A percentile compares a stretch with the other conserved stretches of the same genome.
These are phyloP conservation scores for Lentinus polychrous DNA, from an alignment of 1,284 basidiomycete species.

Conservation along the genomic window DNA sequence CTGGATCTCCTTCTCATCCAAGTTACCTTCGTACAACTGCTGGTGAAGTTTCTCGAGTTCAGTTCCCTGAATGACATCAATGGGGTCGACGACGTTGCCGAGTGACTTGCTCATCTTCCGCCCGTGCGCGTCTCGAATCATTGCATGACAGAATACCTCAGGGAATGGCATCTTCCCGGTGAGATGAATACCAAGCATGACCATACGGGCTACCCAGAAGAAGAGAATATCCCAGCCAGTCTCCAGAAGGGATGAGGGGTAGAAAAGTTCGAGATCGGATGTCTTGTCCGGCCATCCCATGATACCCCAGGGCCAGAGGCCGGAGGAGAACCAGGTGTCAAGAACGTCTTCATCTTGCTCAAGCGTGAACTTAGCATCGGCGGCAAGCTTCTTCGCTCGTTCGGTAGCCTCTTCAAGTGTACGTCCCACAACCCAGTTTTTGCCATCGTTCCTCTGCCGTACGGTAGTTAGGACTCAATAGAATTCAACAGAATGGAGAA, in stretches of 20 bases:
- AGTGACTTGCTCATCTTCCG: slow-evolving; percentile 99
- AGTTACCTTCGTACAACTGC: slow-evolving; percentile 87
- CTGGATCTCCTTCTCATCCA: slow-evolving; percentile 89
- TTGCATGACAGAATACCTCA: slow-evolving; percentile 98
- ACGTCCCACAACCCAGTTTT: slow-evolving; percentile 90
- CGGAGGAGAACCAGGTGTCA: slow-evolving; percentile 99
- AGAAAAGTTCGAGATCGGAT: slow-evolving; percentile 72
- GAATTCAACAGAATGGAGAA: not conserved
- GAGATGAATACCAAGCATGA: slow-evolving; percentile 85
- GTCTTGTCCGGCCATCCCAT: slow-evolving; percentile 89
- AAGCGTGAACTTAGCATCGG: slow-evolving; percentile 67
- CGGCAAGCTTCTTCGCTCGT: slow-evolving; percentile 72
- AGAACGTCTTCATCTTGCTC: slow-evolving; percentile 97
- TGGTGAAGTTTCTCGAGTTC: slow-evolving; percentile 80
- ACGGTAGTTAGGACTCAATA: slow-evolving; percentile 3
- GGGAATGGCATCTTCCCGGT: slow-evolving; percentile 92
- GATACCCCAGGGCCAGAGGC: slow-evolving; percentile 96
- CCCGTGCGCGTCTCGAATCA: slow-evolving; percentile 98
- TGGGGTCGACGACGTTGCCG: slow-evolving; percentile 97
- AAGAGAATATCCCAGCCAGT: slow-evolving; percentile 99
- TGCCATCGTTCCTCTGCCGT: slow-evolving; percentile 57
- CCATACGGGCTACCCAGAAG: slow-evolving; percentile 99
- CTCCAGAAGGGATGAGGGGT: slow-evolving; percentile 87
- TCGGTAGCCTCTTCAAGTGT: slow-evolving; percentile 74
- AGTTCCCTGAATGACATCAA: slow-evolving; percentile 92